Evolutionary conservation across 495 filamentous ascomycete species (phyloP).

Genomic region (Chaetomium fimeti): DNA sequence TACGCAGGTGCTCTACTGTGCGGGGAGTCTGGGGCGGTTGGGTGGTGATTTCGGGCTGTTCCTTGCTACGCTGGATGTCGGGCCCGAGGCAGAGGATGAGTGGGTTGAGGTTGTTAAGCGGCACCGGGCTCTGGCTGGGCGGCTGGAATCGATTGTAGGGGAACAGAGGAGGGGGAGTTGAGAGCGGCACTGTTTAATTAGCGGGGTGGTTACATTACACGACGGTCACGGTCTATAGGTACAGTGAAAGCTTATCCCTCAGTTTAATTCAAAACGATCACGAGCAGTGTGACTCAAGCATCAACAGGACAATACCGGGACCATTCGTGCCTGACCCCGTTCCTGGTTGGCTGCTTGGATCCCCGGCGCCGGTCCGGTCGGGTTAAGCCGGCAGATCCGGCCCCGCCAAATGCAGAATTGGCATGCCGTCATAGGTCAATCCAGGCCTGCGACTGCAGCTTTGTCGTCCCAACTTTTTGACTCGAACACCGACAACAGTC

Average conservation of each 20-base stretch:
- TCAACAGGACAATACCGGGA: not conserved
- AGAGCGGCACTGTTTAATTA: constrained; percentile 1
- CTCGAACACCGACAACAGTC: not conserved
- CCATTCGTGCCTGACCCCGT: not conserved
- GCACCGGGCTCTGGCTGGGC: constrained; percentile 80
- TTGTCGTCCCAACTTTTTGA: constrained; percentile 8
- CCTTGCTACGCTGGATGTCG: constrained; percentile 62
- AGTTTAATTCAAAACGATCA: not conserved
- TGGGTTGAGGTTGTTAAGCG: constrained; percentile 93
- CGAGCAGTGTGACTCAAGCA: not conserved
- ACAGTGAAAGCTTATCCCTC: too few relatives aligned
- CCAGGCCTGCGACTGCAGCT: constrained; percentile 2
- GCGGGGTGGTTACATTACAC: not conserved
- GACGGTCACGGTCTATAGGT: not conserved
- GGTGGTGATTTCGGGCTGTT: constrained; percentile 93
- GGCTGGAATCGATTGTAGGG: constrained; percentile 78
- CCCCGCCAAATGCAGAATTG: constrained; percentile 13
- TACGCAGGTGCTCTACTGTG: constrained; percentile 94
- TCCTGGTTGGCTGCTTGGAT: constrained; percentile 2
- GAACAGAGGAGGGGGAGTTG: constrained; percentile 37
- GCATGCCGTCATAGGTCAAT: constrained; percentile 25
- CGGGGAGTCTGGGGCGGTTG: constrained; percentile 84
- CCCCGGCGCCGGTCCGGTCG: constrained; percentile 16
- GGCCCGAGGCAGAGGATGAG: constrained; percentile 60
- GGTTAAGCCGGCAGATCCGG: constrained; percentile 23